A percentile compares a stretch with the other conserved stretches of the same genome.
phyloP scores from a whole-genome alignment of 805 yeast species.

The Clavispora carvajalis region DNA sequence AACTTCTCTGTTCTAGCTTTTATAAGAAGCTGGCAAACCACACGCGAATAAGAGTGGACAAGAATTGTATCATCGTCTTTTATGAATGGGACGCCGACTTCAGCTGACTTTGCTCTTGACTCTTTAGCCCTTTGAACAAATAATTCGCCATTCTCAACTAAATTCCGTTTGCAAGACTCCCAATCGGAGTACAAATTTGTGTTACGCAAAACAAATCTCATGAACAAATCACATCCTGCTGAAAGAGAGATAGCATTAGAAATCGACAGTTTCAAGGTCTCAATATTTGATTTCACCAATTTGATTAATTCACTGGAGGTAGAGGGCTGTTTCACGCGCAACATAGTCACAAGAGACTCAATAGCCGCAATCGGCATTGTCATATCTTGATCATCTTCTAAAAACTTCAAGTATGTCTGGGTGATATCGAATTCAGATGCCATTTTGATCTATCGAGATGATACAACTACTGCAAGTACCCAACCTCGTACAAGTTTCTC shows the following conservation, averaged over 20 bases:
- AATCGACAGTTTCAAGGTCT: slow-evolving; percentile 67
- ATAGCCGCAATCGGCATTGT: slow-evolving; percentile 99
- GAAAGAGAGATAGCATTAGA: slow-evolving; percentile 88
- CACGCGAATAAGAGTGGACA: slow-evolving; percentile 90
- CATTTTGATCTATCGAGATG: not conserved
- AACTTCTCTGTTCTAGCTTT: slow-evolving; percentile 70
- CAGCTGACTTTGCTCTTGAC: slow-evolving; percentile 82
- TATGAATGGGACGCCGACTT: slow-evolving; percentile 81
- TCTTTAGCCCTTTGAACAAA: slow-evolving; percentile 90
- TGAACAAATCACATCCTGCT: slow-evolving; percentile 96
- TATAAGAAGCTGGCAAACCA: slow-evolving; percentile 69
- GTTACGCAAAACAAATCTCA: slow-evolving; percentile 87
- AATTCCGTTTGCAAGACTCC: slow-evolving; percentile 85
- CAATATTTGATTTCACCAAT: slow-evolving; percentile 70
- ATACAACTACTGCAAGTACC: no score
- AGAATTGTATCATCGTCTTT: slow-evolving; percentile 88
- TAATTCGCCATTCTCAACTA: slow-evolving; percentile 89
- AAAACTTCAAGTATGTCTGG: slow-evolving; percentile 69
- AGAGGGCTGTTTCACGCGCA: slow-evolving; percentile 78
- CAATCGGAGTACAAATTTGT: slow-evolving; percentile 86
- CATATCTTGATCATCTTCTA: slow-evolving; percentile 90
- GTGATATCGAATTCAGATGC: slow-evolving; percentile 63
- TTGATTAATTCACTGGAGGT: slow-evolving; percentile 92
- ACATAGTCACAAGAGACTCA: slow-evolving; percentile 82
- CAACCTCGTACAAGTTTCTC: no score